Base-by-base conservation (phyloP, 768 basidiomycete species). In the Hemileccinum rubropunctum region DNA sequence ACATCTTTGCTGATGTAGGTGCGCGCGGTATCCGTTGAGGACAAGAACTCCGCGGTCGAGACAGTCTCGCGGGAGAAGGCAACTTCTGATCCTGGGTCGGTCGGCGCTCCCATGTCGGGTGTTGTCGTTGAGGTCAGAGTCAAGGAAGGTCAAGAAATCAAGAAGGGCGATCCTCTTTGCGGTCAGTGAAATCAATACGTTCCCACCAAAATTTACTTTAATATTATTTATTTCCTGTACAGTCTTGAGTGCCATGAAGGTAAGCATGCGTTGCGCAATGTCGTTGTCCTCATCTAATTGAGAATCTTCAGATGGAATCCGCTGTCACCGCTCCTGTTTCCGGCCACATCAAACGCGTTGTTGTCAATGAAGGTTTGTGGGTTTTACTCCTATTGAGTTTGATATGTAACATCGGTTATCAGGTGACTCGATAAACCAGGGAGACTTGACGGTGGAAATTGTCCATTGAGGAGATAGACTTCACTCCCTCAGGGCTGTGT, bases 181-280 rank as follows among this genome's bases (percentile, higher is more conserved):
- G 84, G 88, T 89, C 69, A 72, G 86, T 81, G 37, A 48, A 51
- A 48, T 33, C 47, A 48, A 42, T 39, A 18, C 38, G 3, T 46
- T 48, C n/a, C 47, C 20, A 51, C 58, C 17, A 45, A 65, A 48
- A 58, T 66, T 54, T 62, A 49, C 40, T 30, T 53, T 66, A 42
- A 62, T 30, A 42, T 42, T 35, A 7, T 26, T 51, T 26, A 15
- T 47, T 30, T 17, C 27, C 50, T 20, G 48, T 58, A 28, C 60
- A 89, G 91, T 98, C 53, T 75, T 97, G 71, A 94, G 91, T 68
- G 95, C 95, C 14, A 98, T 98, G 95, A 95, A 95, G 87, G 91
- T 80, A 60, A 70, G 79, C 62, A 53, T 49, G 30, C 48, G 14
- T 45, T 38, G 40, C 37, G n/a, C 40, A 15, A 11, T 27, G 15